A percentile compares a stretch with the other conserved stretches of the same genome.
phyloP scores from a whole-genome alignment of 148 eudicot genomes.

The Rhododendron simsii region DNA sequence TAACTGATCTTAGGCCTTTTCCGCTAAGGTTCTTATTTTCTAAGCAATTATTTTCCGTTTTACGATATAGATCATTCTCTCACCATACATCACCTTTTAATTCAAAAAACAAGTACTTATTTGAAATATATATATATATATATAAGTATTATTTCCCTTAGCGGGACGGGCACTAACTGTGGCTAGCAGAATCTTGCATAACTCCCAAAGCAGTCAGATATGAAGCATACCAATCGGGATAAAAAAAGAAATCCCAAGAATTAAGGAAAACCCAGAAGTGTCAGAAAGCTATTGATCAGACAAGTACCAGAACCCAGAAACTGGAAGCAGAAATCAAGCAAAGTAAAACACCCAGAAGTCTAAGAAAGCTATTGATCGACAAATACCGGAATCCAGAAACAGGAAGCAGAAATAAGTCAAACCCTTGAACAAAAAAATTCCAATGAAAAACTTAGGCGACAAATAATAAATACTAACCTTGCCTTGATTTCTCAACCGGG shows the following conservation, averaged over 20 bases:
- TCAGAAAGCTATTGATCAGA: background rate
- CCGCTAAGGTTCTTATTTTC: too few species aligned
- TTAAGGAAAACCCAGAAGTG: background rate
- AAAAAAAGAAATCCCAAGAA: background rate
- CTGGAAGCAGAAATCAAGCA: background rate
- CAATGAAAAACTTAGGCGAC: background rate
- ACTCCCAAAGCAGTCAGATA: background rate
- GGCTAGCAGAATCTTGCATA: background rate
- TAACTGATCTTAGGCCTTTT: background rate
- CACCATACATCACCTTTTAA: too few species aligned
- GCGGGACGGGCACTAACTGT: background rate
- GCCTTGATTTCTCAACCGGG: conserved; percentile 48
- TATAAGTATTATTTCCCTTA: too few species aligned
- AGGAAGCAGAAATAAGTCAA: background rate
- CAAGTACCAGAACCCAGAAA: too few species aligned
- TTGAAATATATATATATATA: too few species aligned
- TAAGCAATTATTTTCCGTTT: too few species aligned
- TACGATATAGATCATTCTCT: too few species aligned
- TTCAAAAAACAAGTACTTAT: too few species aligned
- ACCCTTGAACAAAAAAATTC: too few species aligned
- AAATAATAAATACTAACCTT: conserved; percentile 33
- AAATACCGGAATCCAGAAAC: background rate
- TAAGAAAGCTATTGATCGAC: background rate
- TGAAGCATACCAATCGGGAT: background rate
- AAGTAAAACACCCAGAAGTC: background rate